Base-by-base conservation (phyloP, 306 rosid species). In the Dryas alaskensis region DNA sequence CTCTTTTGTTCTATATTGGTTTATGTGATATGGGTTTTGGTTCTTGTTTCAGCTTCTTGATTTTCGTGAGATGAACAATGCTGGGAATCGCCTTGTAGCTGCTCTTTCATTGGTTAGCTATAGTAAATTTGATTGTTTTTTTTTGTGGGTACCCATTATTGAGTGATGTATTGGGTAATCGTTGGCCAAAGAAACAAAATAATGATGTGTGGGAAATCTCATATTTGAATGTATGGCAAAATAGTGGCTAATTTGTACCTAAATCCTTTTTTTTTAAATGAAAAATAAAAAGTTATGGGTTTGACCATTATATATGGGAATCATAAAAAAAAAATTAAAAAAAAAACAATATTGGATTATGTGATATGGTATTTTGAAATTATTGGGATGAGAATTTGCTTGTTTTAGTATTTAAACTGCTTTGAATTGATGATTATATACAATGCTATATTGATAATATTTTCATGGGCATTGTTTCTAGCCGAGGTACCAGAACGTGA, bases 71-170 rank as follows among this genome's bases (percentile, higher is more conserved):
- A 84, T 62, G 44, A 87, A 65, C 60, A 80, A 86, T 74, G 91
- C 91, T 0, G 95, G 92, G 75, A 91, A 87, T 81, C 90, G 89
- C 76, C 89, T 91, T 49, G 19, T 80, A 3, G 86, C 78, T 81
- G 89, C 97, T 65, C 88, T 89, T 66, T 86, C 97, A 69, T 83
- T 89, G 87, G 97, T 89, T 74, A 76, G 89, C 74, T 39, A 5
- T 44, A 11, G 14, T 40, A 11, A 14, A 16, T 74, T 72, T 42
- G 25, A 47, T 62, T 60, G 39, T 64, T 31, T 31, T n/a, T 19
- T 22, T 31, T 1, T 31, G 37, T 31, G 2, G 37, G 37, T 2
- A 31, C 37, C 37, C 37, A 31, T 31, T 45, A 10, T 60, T 40
- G 14, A n/a, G 6, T 60, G 13, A 3, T 60, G 11, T 1, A 44